Conservation (phyloP, 305 asterid species). For the Fraxinus sp. region DNA sequence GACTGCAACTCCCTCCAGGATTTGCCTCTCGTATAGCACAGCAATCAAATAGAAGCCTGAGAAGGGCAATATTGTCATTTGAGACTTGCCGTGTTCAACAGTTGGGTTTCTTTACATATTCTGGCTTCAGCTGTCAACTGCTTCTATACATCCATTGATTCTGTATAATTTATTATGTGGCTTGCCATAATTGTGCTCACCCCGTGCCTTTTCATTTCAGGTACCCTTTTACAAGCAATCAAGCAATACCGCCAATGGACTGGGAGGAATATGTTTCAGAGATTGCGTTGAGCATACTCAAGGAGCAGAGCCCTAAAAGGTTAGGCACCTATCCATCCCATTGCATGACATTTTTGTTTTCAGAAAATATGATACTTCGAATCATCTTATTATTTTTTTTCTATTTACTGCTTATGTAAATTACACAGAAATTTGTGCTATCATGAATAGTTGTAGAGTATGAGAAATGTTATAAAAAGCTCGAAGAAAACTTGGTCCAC, state of each 20-base stretch:
- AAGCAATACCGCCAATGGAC: slow-evolving; percentile 83
- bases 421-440: background rate
- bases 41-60: slow-evolving; percentile 83
- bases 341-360: slow-evolving; percentile 17
- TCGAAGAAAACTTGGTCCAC: background rate
- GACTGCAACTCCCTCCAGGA: slow-evolving; percentile 75
- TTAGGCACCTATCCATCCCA: slow-evolving; percentile 30
- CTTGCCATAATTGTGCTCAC: slow-evolving; percentile 14
- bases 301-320: slow-evolving; percentile 98
- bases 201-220: slow-evolving; percentile 34
- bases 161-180: slow-evolving; percentile 6
- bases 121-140: slow-evolving; percentile 9
- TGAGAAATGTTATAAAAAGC: background rate
- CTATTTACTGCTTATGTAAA: slow-evolving; percentile 6
- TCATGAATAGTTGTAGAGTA: background rate
- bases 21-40: slow-evolving; percentile 74
- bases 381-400: slow-evolving; percentile 3
- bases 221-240: slow-evolving; percentile 82
- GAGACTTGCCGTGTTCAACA: slow-evolving; percentile 97
- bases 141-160: slow-evolving; percentile 10
- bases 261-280: slow-evolving; percentile 96
- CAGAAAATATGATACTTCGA: slow-evolving; percentile 4
- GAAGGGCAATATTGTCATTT: slow-evolving; percentile 86
- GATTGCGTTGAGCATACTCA: slow-evolving; percentile 83
- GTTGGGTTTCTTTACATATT: slow-evolving; percentile 45